Evolutionary conservation across 805 yeast species (phyloP).

Genomic region (Torulaspora microellipsoides): DNA sequence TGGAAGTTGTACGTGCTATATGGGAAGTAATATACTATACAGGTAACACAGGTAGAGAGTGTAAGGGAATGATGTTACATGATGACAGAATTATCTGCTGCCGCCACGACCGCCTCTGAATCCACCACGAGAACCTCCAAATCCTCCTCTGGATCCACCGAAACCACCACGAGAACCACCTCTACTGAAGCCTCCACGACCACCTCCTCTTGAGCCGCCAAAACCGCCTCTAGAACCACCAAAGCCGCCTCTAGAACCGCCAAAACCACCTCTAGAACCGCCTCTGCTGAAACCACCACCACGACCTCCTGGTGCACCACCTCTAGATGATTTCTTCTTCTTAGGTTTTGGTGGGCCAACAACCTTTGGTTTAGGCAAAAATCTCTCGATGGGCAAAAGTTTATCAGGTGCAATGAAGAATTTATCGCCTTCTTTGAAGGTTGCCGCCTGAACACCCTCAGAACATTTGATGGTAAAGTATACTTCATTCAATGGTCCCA

Average conservation of each 20-base stretch:
- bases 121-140: slow-evolving; percentile 13
- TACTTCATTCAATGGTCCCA: slow-evolving; percentile 98
- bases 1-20: slow-evolving; percentile 1
- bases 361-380: slow-evolving; percentile 92
- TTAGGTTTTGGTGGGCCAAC: slow-evolving; percentile 77
- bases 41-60: slow-evolving; percentile 8
- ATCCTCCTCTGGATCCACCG: slow-evolving; percentile 16
- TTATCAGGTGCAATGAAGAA: slow-evolving; percentile 94
- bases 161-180: slow-evolving; percentile 7
- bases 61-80: not conserved
- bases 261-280: slow-evolving; percentile 44
- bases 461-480: slow-evolving; percentile 93
- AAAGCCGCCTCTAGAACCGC: slow-evolving; percentile 39
- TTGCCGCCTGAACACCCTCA: slow-evolving; percentile 92
- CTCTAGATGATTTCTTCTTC: slow-evolving; percentile 58
- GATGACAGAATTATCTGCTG: slow-evolving; percentile 18
- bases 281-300: slow-evolving; percentile 46
- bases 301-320: slow-evolving; percentile 47
- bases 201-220: slow-evolving; percentile 35
- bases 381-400: slow-evolving; percentile 91
- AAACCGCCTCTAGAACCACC: slow-evolving; percentile 40
- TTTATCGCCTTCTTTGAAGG: slow-evolving; percentile 94
- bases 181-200: slow-evolving; percentile 31
- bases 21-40: slow-evolving; percentile 12
- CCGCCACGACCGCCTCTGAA: slow-evolving; percentile 25